Base-by-base conservation (phyloP, 1,139 yeast genomes). In the Yamadazyma aaseri region DNA sequence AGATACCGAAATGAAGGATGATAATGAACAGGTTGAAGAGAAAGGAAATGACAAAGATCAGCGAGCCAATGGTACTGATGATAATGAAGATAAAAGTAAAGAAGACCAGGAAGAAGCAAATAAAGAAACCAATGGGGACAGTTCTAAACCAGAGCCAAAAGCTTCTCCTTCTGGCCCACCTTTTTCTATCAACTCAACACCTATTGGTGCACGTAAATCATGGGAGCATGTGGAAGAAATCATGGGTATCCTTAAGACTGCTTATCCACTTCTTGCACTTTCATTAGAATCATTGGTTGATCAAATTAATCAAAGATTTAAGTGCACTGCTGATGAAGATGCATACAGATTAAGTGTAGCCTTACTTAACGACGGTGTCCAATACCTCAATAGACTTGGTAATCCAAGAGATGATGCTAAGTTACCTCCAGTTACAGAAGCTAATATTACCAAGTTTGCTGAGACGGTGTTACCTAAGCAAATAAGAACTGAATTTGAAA, bases 181-280 rank as follows among this genome's bases (percentile, higher is more conserved):
- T 9, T 29, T 29, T 16, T 18, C 20, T 14, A 18, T 17, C 13
- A 34, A 35, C 10, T 17, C 42, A 6, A 20, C 44, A 5, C 40
- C 42, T 5, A 53, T 34, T 71, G 41, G 39, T 4, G 23, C 44
- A 2, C 40, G 83, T 35, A 94, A 86, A 58, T 95, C 97, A 8
- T 86, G 96, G 94, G 96, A 87, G 49, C 84, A 89, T 53, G 90
- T 90, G 29, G 97, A 94, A 44, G 97, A 90, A 51, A 84, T 94
- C 40, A 87, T 89, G 86, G 94, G 94, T 17, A 87, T 90, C 35
- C 69, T 92, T 56, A 94, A 94, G 55, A 94, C 98, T 0, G 97
- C 97, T 0, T 92, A 90, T 58, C 99, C 99, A 6, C 65, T 94
- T 35, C 65, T 94, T 43, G 96, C 98, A 0, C 73, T 94, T 37